Percentiles rank a stretch among this genome's conserved stretches.
phyloP scores from a whole-genome alignment of 495 filamentous ascomycete genomes.

The Podospora pseudoanserina region DNA sequence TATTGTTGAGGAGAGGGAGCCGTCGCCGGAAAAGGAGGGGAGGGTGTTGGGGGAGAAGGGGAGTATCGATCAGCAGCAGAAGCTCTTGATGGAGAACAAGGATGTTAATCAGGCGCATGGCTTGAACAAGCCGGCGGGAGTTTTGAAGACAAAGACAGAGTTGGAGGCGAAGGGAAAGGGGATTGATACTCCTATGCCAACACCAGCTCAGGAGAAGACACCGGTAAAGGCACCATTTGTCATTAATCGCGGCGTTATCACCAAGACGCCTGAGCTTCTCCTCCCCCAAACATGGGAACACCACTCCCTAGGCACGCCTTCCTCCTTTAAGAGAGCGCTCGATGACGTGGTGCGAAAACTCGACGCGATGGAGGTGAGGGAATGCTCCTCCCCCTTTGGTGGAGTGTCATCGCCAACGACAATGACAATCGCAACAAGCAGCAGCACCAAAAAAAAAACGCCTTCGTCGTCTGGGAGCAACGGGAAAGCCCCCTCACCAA shows the following conservation, averaged over 20 bases:
- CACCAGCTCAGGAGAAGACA: not conserved
- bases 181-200: not conserved
- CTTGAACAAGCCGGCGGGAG: not conserved
- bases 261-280: slow-evolving; percentile 9
- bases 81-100: not conserved
- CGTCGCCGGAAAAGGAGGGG: slow-evolving; percentile 12
- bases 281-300: slow-evolving; percentile 35
- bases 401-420: too few relatives aligned
- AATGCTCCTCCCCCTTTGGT: not conserved
- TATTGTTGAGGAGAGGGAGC: slow-evolving; percentile 35
- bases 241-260: too few relatives aligned
- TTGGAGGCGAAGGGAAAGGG: not conserved
- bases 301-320: slow-evolving; percentile 30
- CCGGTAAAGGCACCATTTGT: not conserved
- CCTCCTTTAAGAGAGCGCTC: slow-evolving; percentile 37
- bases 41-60: not conserved
- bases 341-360: slow-evolving; percentile 36
- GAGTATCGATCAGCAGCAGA: not conserved
- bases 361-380: slow-evolving; percentile 29
- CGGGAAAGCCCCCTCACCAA: not conserved
- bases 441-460: not conserved
- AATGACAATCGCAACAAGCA: too few relatives aligned
- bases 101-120: not conserved
- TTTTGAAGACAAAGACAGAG: not conserved
- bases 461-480: not conserved